Evolutionary conservation across 169 alveolate genomes (phyloP).

Genomic region (Plasmodium chabaudi): DNA sequence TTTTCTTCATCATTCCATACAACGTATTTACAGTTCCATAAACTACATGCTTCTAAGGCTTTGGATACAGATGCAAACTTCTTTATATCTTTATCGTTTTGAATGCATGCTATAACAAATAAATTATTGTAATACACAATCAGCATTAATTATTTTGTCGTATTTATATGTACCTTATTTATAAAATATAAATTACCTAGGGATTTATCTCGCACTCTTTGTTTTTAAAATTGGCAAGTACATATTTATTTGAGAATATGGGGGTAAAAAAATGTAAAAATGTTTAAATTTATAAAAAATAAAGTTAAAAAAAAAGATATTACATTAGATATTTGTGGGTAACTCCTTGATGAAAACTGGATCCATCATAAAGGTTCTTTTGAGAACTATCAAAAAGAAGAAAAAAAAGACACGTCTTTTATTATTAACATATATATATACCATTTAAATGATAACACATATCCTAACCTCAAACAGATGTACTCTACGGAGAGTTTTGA

Average conservation of each 20-base stretch:
- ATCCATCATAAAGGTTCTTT: constrained; percentile 61
- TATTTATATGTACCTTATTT: neutral
- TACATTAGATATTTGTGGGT: constrained; percentile 75
- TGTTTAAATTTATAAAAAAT: neutral
- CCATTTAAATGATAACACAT: too few relatives aligned
- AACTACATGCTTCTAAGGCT: constrained; percentile 64
- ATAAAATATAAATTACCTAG: constrained; percentile 27
- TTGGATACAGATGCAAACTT: constrained; percentile 42
- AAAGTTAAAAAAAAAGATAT: constrained; percentile 9
- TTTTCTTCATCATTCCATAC: constrained; percentile 60
- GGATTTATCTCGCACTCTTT: constrained; percentile 62
- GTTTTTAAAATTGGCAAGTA: neutral
- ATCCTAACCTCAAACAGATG: constrained; percentile 64
- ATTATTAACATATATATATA: neutral
- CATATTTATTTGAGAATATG: neutral
- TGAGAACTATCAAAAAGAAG: constrained; percentile 28
- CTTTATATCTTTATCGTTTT: constrained; percentile 24
- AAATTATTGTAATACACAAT: neutral
- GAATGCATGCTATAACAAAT: constrained; percentile 36
- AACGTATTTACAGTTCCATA: constrained; percentile 50
- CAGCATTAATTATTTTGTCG: too few relatives aligned
- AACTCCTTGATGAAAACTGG: constrained; percentile 73
- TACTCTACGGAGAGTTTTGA: constrained; percentile 50
- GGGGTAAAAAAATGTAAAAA: neutral
- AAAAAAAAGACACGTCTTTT: constrained; percentile 2